Evolutionary conservation across 345 rosid genomes (phyloP).

Genomic region (Bruguiera sexangula): DNA sequence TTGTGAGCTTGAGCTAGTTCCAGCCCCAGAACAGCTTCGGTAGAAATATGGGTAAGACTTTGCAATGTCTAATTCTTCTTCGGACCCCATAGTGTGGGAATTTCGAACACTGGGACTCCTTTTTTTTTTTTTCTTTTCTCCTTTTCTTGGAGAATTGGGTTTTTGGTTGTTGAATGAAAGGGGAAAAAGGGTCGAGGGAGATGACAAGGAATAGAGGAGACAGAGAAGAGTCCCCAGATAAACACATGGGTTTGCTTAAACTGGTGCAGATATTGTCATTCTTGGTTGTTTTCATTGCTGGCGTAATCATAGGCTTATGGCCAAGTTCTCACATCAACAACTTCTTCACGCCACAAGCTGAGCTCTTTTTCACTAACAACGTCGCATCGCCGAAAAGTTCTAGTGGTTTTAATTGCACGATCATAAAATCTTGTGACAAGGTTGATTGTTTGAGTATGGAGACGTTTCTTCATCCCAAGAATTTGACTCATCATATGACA

Average conservation of each 20-base stretch:
- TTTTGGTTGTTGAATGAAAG: too few relatives aligned
- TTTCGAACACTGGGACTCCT: too few relatives aligned
- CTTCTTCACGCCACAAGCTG: slow-evolving; percentile 50
- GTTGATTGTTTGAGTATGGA: slow-evolving; percentile 49
- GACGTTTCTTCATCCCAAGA: slow-evolving; percentile 47
- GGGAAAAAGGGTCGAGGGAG: background rate
- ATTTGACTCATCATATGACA: slow-evolving; percentile 51
- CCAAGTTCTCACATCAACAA: slow-evolving; percentile 64
- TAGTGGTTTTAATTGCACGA: slow-evolving; percentile 27
- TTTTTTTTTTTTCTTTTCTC: too few relatives aligned
- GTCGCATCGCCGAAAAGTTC: slow-evolving; percentile 22
- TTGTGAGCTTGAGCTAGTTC: too few relatives aligned
- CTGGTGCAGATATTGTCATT: slow-evolving; percentile 67
- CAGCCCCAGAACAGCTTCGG: too few relatives aligned
- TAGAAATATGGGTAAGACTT: too few relatives aligned
- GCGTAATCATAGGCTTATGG: slow-evolving; percentile 68
- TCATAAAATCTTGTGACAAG: slow-evolving; percentile 31
- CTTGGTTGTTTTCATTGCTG: slow-evolving; percentile 71
- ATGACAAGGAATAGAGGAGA: slow-evolving; percentile 50
- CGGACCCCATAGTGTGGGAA: too few relatives aligned
- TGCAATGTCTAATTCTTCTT: too few relatives aligned
- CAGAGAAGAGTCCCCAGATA: slow-evolving; percentile 33
- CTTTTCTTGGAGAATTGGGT: too few relatives aligned
- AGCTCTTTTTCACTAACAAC: slow-evolving; percentile 36
- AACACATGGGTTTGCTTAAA: slow-evolving; percentile 53